Evolutionary conservation across 495 filamentous ascomycete genomes (phyloP), one percentile per base, ranked within the genome.

Genomic region (Penicillium canariense): DNA sequence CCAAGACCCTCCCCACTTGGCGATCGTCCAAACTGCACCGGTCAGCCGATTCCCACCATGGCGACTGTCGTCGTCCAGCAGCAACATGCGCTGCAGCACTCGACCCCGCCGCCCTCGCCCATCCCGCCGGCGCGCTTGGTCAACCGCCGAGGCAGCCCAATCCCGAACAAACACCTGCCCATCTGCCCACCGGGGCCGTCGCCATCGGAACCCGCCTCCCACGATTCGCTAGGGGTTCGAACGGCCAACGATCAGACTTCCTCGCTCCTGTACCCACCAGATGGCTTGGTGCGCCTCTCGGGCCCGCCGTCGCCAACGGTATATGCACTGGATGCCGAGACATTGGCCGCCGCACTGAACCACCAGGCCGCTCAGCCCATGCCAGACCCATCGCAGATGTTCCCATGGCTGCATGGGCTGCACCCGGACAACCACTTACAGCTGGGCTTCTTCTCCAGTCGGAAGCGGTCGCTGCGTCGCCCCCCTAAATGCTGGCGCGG

Each of bases 341-440:
- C 77, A 6, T 77, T 97, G 28, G 81, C 82, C 15, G 81, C 84
- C 10, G 89, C 93, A 2, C 58, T 96, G 8, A 83, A 92, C 55
- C 81, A 92, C 55, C 69, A 82, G 51, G 81, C 92, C 0, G 79
- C 83, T 3, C 90, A 95, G 59, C 84, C 88, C 10, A 70, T 97
- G 20, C 93, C 94, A 8, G 88, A 96, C 54, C 85, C 95, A 1
- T 77, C 83, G 9, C 79, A 83, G 55, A 86, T 96, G 59, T 98
- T 97, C 62, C 94, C 94, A n/a, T 98, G 94, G 94, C 79, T 96
- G 8, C 94, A 98, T 74, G 94, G 94, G 18, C 72, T 97, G n/a
- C 93, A 97, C 60, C 84, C 87, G 3, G 82, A 84, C 49, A 98
- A 97, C 62, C 84, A 89, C 38, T 78, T 96, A 49, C 94, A 98